Evolutionary conservation across 179 eudicot genomes (phyloP), one percentile per base, ranked within the genome.

Genomic region (Silene noctiflora): DNA sequence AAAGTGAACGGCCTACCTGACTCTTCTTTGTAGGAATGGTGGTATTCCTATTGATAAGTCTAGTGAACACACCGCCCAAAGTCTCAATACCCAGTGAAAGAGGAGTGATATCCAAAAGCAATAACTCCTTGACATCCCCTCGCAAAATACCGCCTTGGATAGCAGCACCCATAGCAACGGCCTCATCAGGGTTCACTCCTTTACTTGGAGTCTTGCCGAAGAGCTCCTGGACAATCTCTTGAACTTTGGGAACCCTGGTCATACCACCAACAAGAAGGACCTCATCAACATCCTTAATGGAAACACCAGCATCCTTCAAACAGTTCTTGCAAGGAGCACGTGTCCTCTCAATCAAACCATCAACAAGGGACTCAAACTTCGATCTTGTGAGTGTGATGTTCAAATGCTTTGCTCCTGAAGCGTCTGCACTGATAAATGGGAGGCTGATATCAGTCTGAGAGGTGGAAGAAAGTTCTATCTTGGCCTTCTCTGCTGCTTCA

Each of bases 11-110:
- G 24, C 51, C 31, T 58, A 92, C 97, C 93, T 90, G 96, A 51
- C 92, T 89, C 76, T 92, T 92, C 89, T 92, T 92, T 3, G 97
- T 90, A 2, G 89, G 89, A 46, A 86, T 86, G 74, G 86, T 79
- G 25, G 87, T 81, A 56, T 86, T 81, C 62, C 89, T 81, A 79
- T 68, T 80, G 51, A 86, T 86, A 46, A 86, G 61, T 53, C 83
- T 75, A 35, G 83, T 81, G 78, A 84, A 86, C 19, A 81, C 86
- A 44, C 89, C 89, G 39, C 87, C 87, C 42, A 84, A 22, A 1
- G 87, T 86, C 64, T 86, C 89, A 65, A 84, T 79, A 64, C 89
- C 89, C 60, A 86, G 80, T 1, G 89, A 84, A 4, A 86, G 86
- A n/a, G 89, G 87, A 63, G 87, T 82, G 25, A 92, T 91, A 82